Evolutionary conservation across 306 rosid species (phyloP).

Genomic region (Medicago arabica): DNA sequence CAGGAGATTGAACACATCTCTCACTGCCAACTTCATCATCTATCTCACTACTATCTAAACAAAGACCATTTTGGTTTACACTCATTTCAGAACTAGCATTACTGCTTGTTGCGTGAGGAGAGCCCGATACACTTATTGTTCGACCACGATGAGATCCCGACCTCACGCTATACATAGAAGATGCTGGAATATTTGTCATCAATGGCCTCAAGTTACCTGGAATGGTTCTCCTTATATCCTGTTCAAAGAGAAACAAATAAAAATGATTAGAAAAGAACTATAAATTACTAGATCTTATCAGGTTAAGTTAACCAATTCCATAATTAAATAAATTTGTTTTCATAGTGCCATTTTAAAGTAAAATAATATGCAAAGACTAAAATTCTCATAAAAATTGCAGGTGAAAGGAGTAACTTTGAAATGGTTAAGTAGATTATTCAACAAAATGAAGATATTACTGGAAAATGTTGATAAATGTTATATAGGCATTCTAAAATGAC

Average conservation of each 20-base stretch:
- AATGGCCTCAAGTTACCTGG: slow-evolving; percentile 87
- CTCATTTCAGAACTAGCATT: slow-evolving; percentile 95
- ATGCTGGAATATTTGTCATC: slow-evolving; percentile 97
- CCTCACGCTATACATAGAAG: slow-evolving; percentile 93
- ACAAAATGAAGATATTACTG: not conserved
- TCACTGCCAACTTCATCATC: slow-evolving; percentile 85
- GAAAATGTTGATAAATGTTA: not conserved
- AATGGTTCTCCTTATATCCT: slow-evolving; percentile 93
- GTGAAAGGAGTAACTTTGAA: not conserved
- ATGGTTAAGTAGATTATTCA: not conserved
- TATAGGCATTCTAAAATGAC: not conserved
- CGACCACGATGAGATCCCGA: slow-evolving; percentile 85
- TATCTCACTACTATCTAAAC: slow-evolving; percentile 72
- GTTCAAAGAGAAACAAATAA: slow-evolving; percentile 45
- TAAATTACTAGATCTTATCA: slow-evolving; percentile 1
- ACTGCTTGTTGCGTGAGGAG: slow-evolving; percentile 95
- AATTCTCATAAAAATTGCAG: not conserved
- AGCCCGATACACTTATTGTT: slow-evolving; percentile 79
- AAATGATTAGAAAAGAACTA: slow-evolving; percentile 24
- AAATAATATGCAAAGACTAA: not conserved
- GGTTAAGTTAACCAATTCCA: slow-evolving; percentile 7
- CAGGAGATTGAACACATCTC: slow-evolving; percentile 75
- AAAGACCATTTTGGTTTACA: slow-evolving; percentile 86
- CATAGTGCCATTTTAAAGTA: not conserved
- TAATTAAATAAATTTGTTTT: not conserved